Evolutionary conservation across 305 asterid species (phyloP), one percentile per base, ranked within the genome.

Genomic region (Petunia hybrid): DNA sequence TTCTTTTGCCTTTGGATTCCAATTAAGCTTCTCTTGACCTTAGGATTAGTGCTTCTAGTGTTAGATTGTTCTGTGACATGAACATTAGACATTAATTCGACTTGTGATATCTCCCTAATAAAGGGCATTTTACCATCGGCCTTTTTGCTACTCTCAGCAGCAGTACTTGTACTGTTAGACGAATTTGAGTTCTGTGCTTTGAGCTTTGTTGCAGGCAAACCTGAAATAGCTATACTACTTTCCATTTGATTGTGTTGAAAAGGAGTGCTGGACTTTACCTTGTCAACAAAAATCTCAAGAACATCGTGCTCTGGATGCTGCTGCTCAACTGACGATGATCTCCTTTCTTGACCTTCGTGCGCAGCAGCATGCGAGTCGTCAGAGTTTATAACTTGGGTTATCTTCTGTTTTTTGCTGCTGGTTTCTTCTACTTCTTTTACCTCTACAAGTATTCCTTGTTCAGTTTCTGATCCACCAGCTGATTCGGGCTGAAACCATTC

Each of bases 1-100:
- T 4, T 69, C 56, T 69, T 69, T 45, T 4, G 40, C 16, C 56
- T 69, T 16, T 40, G n/a, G 76, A 69, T 45, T 69, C 76, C 76
- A 69, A 10, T 2, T 43, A 45, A 22, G 76, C 59, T 69, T 43
- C 14, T 45, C 76, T 6, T 9, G 41, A 8, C 16, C 45, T 43
- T 69, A 45, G 16, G 76, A 69, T 43, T 8, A 16, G 36, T 39
- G 36, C 16, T 69, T 43, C 40, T 43, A 55, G 22, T 14, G 5
- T 55, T 6, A 14, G 22, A 55, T 55, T 22, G 4, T 55, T 14
- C 5, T 13, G 61, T 14, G 61, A 6, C 5, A 55, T 55, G 22
- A 3, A 55, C 61, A 55, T 55, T 55, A 13, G 61, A 6, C 61
- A 13, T 55, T 55, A 55, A 4, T 51, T 73, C 78, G 36, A 43